These are phyloP conservation scores for Cercophora newfieldiana DNA, from an alignment of 495 filamentous ascomycete species.

Conservation along the genomic window DNA sequence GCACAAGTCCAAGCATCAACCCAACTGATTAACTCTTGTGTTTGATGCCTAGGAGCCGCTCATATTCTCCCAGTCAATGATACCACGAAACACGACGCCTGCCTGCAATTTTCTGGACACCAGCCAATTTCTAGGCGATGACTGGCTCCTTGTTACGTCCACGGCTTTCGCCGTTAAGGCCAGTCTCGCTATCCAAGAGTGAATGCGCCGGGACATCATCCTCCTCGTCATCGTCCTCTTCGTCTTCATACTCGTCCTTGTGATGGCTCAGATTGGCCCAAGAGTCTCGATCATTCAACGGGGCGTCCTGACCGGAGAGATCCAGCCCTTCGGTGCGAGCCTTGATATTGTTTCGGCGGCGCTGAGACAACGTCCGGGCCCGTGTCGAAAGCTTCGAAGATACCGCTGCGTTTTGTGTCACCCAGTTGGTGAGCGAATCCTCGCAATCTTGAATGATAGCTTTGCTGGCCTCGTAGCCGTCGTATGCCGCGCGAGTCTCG, in stretches of 20 bases:
- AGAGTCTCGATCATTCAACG: constrained; percentile 79
- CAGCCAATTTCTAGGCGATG: constrained; percentile 23
- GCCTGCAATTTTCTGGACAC: neutral
- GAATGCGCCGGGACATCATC: constrained; percentile 47
- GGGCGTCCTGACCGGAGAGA: constrained; percentile 79
- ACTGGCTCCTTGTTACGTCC: constrained; percentile 43
- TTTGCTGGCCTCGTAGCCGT: constrained; percentile 98
- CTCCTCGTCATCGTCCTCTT: constrained; percentile 54
- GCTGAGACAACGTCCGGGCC: constrained; percentile 80
- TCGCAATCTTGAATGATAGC: constrained; percentile 99
- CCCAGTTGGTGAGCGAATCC: constrained; percentile 96
- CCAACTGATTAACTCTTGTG: neutral
- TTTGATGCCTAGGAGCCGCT: neutral
- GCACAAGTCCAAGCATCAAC: neutral
- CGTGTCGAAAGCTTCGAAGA: constrained; percentile 81
- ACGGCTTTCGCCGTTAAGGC: constrained; percentile 48
- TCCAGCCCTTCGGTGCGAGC: constrained; percentile 59
- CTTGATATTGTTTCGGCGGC: constrained; percentile 70
- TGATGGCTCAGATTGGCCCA: constrained; percentile 88
- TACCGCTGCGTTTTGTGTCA: constrained; percentile 82
- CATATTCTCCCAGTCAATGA: neutral
- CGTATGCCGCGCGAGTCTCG: constrained; percentile 93
- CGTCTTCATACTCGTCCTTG: constrained; percentile 53
- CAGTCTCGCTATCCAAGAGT: constrained; percentile 42
- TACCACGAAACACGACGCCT: neutral